Conservation (phyloP, 176 grass and related monocot species). For the Otatea glauca region DNA sequence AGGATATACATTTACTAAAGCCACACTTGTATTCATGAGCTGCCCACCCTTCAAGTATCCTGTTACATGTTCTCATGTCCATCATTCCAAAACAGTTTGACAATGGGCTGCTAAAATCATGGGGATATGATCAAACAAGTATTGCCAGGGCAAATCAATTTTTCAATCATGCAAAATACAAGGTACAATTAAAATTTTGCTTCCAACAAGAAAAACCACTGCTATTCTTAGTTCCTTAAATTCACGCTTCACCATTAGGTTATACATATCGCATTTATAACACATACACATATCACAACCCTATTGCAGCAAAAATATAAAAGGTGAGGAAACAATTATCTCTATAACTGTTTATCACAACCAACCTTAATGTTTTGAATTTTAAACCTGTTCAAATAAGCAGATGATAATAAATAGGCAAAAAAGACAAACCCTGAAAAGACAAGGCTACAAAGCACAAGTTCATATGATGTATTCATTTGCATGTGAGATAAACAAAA, state of each 20-base stretch:
- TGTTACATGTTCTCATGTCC: neutral
- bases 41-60: neutral
- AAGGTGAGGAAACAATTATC: neutral
- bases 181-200: neutral
- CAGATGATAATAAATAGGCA: neutral
- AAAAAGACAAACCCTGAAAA: neutral
- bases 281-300: neutral
- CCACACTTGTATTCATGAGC: neutral
- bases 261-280: neutral
- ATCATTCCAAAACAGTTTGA: neutral
- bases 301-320: neutral
- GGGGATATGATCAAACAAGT: neutral
- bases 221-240: neutral
- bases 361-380: neutral
- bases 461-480: neutral
- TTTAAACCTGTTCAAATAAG: neutral
- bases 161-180: neutral
- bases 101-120: neutral
- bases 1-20: conserved; percentile 1
- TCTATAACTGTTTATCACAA: neutral
- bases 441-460: neutral
- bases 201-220: neutral
- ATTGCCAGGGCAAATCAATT: neutral
- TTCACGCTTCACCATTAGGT: neutral
- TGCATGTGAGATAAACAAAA: neutral